A percentile compares a stretch with the other conserved stretches of the same genome.
phyloP scores from a whole-genome alignment of 352 stramenopile species.

The Pythium utonaiense region DNA sequence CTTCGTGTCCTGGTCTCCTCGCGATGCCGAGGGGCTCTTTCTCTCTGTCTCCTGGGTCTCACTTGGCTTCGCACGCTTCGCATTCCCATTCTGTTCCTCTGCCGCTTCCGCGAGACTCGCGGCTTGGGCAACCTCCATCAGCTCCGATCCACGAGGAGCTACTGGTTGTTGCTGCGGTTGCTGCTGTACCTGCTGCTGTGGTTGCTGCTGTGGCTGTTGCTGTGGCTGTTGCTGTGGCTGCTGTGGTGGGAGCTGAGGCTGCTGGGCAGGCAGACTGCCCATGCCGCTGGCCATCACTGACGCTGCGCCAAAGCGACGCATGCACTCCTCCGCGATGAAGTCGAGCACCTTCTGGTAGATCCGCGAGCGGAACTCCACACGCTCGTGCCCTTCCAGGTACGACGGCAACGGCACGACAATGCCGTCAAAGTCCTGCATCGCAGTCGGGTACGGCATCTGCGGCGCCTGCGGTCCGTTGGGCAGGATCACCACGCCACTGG shows the following conservation, averaged over 20 bases:
- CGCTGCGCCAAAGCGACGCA: conserved; percentile 36
- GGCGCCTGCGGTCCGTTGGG: conserved; percentile 48
- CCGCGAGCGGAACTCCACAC: conserved; percentile 68
- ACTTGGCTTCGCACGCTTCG: neutral
- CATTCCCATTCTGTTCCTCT: neutral
- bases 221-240: neutral
- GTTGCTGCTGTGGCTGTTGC: neutral
- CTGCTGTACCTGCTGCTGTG: neutral
- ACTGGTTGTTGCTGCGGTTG: neutral
- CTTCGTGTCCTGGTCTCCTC: conserved; percentile 5
- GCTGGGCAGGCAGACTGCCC: neutral
- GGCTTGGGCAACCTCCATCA: neutral
- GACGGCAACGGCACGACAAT: conserved; percentile 77
- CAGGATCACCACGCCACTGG: conserved; percentile 35
- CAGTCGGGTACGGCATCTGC: conserved; percentile 46
- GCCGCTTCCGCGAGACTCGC: neutral
- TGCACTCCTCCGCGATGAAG: conserved; percentile 82
- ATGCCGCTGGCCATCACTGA: neutral
- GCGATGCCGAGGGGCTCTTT: conserved; percentile 1
- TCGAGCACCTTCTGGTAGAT: conserved; percentile 83
- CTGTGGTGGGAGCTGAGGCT: too few species aligned
- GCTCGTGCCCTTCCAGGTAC: conserved; percentile 66
- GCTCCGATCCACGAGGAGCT: neutral
- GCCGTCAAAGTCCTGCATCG: conserved; percentile 75
- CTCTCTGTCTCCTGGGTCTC: conserved; percentile 4